Evolutionary conservation across 129 eudicot genomes (phyloP), one percentile per base, ranked within the genome.

Genomic region (Smallanthus sonchifolius): DNA sequence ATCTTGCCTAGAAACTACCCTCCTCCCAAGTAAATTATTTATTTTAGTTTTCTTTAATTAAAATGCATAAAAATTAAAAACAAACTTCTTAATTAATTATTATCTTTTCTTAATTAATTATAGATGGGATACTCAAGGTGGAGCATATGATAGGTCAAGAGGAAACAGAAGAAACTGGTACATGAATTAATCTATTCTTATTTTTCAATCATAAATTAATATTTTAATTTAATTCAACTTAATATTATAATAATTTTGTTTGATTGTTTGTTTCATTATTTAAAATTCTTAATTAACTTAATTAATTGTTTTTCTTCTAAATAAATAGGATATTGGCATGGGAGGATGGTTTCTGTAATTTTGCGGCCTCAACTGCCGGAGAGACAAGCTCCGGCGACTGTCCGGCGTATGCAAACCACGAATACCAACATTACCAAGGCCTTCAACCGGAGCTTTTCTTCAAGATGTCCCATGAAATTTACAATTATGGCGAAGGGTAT

Each of bases 261-360:
- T 61, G 38, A 36, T 51, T 32, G 37, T 24, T 37, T 69, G 17
- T 24, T 45, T 24, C 19, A 57, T 36, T 45, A 39, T 11, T 44
- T 48, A 2, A 20, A 17, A 7, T 17, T 8, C 14, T 11, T 13
- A 36, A 13, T 30, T 34, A 38, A n/a, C n/a, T n/a, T n/a, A n/a
- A 3, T 7, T 40, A 59, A 20, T 60, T 30, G 6, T 60, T 32
- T 30, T 32, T 20, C 9, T 56, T 20, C 35, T 19, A 11, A n/a
- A 39, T 17, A 38, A 38, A 68, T 71, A 95, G 99, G 99, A 95
- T 95, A 88, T 79, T 95, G 81, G 99, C 87, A 10, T 95, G 99
- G 99, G 99, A 95, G 83, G 99, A 95, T 84, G 99, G 99, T n/a
- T 95, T 95, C 49, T 95, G 99, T 77, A 91, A 95, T 39, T 95